phyloP scores from a whole-genome alignment of 768 basidiomycete species.

The Omphalotus guepiniiformis region DNA sequence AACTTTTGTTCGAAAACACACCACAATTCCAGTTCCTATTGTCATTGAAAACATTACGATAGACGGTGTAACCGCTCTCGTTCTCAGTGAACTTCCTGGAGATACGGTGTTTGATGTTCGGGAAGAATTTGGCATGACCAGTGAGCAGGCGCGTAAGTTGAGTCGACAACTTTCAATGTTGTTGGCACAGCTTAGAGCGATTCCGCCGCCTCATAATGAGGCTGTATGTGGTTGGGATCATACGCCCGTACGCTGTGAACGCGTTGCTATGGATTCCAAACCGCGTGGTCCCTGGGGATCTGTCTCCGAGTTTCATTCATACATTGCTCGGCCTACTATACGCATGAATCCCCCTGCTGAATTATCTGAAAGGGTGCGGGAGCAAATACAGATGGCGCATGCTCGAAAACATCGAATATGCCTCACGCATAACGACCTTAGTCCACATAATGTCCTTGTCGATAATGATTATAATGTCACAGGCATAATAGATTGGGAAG shows the following conservation, averaged over 20 bases:
- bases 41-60: conserved; percentile 13
- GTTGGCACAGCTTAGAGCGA: conserved; percentile 8
- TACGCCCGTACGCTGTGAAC: too few relatives aligned
- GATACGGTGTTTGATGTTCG: conserved; percentile 8
- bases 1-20: conserved; percentile 9
- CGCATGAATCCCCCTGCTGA: conserved; percentile 4
- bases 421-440: conserved; percentile 32
- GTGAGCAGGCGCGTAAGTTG: conserved; percentile 1
- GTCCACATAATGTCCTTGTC: conserved; percentile 31
- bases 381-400: conserved; percentile 7
- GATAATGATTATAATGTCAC: conserved; percentile 16
- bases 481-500: conserved; percentile 20
- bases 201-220: conserved; percentile 8
- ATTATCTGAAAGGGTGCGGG: conserved; percentile 5
- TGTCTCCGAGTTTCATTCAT: conserved; percentile 10
- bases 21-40: conserved; percentile 11
- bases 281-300: conserved; percentile 10
- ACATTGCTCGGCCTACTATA: neutral
- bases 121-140: neutral
- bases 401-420: conserved; percentile 9
- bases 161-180: conserved; percentile 10
- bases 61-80: conserved; percentile 8
- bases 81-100: conserved; percentile 12
- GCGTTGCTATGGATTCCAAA: too few relatives aligned
- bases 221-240: too few relatives aligned